Evolutionary conservation across 2,329 filamentous ascomycete genomes (phyloP).

Genomic region (Xylariaceae sp.): DNA sequence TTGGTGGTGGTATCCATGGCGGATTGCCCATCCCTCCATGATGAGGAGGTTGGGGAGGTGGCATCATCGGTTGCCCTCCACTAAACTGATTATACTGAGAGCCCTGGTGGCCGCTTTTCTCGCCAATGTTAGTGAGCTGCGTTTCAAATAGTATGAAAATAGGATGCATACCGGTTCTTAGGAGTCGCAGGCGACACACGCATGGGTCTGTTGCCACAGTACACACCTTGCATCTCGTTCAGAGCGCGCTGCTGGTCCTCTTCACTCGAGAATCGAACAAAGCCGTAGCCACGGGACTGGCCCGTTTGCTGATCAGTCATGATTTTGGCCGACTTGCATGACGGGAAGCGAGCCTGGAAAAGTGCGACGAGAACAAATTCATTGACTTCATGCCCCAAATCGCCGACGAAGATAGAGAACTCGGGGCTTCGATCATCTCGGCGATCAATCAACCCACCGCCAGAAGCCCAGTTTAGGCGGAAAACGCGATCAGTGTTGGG

Average conservation of each 20-base stretch:
- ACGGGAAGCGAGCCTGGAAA: conserved; percentile 94
- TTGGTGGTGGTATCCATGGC: conserved; percentile 48
- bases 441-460: conserved; percentile 92
- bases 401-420: conserved; percentile 96
- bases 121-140: conserved; percentile 18
- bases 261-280: conserved; percentile 96
- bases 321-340: conserved; percentile 99
- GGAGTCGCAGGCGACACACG: conserved; percentile 96
- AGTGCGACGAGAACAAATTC: conserved; percentile 97
- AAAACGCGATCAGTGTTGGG: conserved; percentile 94
- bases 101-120: conserved; percentile 47
- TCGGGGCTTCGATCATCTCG: conserved; percentile 96
- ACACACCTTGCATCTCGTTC: conserved; percentile 98
- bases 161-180: conserved; percentile 74
- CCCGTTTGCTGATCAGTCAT: conserved; percentile 99
- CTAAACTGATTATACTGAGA: conserved; percentile 46
- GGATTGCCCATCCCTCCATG: conserved; percentile 45
- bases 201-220: conserved; percentile 98
- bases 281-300: conserved; percentile 96
- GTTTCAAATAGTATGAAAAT: not conserved
- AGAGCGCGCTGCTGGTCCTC: conserved; percentile 94
- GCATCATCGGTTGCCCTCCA: conserved; percentile 46
- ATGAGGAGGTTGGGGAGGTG: conserved; percentile 49
- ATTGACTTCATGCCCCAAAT: conserved; percentile 97
- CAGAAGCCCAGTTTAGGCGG: conserved; percentile 99